A percentile compares a stretch with the other conserved stretches of the same genome.
phyloP scores from a whole-genome alignment of 306 rosid genomes.

The Vigna unguiculata region DNA sequence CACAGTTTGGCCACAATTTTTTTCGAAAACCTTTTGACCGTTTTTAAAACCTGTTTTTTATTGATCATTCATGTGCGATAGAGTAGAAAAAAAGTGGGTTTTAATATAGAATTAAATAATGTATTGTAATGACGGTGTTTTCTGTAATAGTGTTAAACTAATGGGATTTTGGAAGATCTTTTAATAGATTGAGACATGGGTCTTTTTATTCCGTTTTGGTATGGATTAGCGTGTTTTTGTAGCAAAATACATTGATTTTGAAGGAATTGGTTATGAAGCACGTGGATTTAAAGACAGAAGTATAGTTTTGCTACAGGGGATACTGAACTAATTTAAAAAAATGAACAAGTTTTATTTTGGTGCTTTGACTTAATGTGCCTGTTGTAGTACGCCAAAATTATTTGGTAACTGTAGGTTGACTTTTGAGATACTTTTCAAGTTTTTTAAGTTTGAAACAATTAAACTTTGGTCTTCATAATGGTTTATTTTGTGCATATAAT shows the following conservation, averaged over 20 bases:
- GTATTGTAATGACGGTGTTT: background rate
- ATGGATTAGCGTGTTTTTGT: constrained; percentile 14
- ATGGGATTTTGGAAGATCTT: background rate
- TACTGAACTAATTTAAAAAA: background rate
- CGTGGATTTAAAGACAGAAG: background rate
- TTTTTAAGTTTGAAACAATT: background rate
- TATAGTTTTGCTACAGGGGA: background rate
- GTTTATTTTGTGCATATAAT: constrained; percentile 17
- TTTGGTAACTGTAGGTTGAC: background rate
- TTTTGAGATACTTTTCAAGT: background rate
- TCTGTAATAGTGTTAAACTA: background rate
- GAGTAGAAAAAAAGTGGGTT: background rate
- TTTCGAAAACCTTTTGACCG: background rate
- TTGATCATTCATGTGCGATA: background rate
- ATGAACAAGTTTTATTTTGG: constrained; percentile 1
- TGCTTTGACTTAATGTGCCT: constrained; percentile 12
- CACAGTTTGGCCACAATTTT: background rate
- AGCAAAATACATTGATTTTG: constrained; percentile 1
- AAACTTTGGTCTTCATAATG: constrained; percentile 7
- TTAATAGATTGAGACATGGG: background rate
- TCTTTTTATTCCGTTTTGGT: background rate
- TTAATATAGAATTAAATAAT: background rate
- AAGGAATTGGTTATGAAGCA: background rate
- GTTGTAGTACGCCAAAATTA: background rate
- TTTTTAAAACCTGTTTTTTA: background rate